Base-by-base conservation (phyloP, 148 eudicot genomes). In the Agrostemma githago region DNA sequence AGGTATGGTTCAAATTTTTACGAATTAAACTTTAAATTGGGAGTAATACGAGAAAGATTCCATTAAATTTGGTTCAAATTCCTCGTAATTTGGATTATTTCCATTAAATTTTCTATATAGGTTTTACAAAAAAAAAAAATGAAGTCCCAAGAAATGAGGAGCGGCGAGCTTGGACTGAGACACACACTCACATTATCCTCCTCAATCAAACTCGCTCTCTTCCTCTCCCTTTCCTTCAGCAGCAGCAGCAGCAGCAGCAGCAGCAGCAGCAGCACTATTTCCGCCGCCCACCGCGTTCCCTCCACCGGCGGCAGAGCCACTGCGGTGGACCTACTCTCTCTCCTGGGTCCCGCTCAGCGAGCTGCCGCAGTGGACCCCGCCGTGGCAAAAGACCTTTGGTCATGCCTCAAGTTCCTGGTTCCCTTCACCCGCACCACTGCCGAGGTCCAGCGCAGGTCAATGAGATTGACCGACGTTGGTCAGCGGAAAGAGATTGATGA, bases 361-460 rank as follows among this genome's bases (percentile, higher is more conserved):
- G 88, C 97, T 75, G 60, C 85, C 11, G 72, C 77, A 1, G 77
- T 95, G 39, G 48, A 90, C 72, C 82, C 87, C 0, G 4, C 0
- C 8, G 79, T 42, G 4, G 93, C 96, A 5, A 74, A 68, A 6
- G 8, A 89, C 10, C 89, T 92, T 62, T 60, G 78, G 5, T 89
- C 98, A 16, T 95, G 98, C 77, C 74, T 95, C 83, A 90, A 79
- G 61, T 95, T 95, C 79, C 85, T 95, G 26, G 96, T 88, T 71
- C 97, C 98, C 38, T 86, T 74, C 71, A 48, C 75, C n/a, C 83
- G 74, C 3, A 60, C 58, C 4, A 60, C 48, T 60, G 54, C 72
- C 5, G 11, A 7, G 21, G 37, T 56, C 11, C 71, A 62, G 0
- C 77, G 84, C 39, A 71, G 84, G 74, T 77, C 82, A 11, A 57